Base-by-base conservation (phyloP, 2,329 filamentous ascomycete species). In the Periconia macrospinosa region DNA sequence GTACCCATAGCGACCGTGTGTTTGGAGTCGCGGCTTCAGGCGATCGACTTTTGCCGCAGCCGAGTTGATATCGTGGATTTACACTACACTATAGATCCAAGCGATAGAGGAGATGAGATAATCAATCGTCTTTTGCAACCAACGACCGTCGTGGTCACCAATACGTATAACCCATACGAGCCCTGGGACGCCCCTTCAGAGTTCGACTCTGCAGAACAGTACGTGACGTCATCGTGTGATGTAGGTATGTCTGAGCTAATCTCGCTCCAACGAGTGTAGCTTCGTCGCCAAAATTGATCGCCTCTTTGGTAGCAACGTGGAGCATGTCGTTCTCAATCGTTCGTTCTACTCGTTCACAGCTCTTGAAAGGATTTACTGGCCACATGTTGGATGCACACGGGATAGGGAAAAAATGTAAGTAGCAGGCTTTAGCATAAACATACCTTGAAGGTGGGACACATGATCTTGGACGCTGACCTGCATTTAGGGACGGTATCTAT, bases 1-100 rank as follows among this genome's bases (percentile, higher is more conserved):
- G 41, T 55, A 30, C 53, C 53, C 20, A 55, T 49, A 18, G 48
- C 48, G 45, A 49, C 53, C 23, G 53, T 52, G 20, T 49, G 30
- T 42, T 42, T 18, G 13, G 53, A 55, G 41, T 49, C 49, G 49
- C 48, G 53, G 18, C 45, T 18, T 42, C 44, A 55, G 18, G 49
- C 49, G 46, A 23, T 45, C 40, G 40, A 48, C 13, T 55, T 51
- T 42, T 55, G 48, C 49, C 48, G 15, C 30, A 20, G 23, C 23
- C 40, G 45, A 45, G 27, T 52, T 30, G 35, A 46, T 30, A 3
- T 23, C 19, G 23, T 49, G 14, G 20, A 51, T 45, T 14, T 51
- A 15, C 17, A 20, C 13, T 51, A 51, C 35, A n/a, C 40, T 18
- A 45, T 52, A 19, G 49, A 55, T 27, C 30, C 53, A 45, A 42